phyloP scores from a whole-genome alignment of 2,329 filamentous ascomycete genomes.

The Neofusicoccum kwambonambiense region DNA sequence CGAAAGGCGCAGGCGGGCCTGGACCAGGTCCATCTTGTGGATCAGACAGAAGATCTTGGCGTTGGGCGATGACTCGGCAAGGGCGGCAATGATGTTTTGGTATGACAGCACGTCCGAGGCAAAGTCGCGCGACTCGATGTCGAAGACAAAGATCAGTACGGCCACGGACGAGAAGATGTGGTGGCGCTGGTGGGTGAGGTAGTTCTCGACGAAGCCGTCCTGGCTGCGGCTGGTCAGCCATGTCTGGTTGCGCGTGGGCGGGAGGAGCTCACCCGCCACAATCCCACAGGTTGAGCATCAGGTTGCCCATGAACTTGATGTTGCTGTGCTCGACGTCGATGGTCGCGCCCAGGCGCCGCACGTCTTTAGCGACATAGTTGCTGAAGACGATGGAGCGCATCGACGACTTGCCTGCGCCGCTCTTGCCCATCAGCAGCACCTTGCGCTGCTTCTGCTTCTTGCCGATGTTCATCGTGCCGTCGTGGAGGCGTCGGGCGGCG shows the following conservation, averaged over 20 bases:
- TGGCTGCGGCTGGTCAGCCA: constrained; percentile 56
- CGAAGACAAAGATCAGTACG: constrained; percentile 98
- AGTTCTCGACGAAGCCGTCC: constrained; percentile 98
- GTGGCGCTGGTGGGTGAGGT: constrained; percentile 89
- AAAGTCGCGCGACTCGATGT: constrained; percentile 94
- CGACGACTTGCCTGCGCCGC: constrained; percentile 93
- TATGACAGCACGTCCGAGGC: constrained; percentile 92
- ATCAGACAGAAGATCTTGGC: constrained; percentile 92
- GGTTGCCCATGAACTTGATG: constrained; percentile 97
- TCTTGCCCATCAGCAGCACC: constrained; percentile 73
- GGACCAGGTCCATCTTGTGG: constrained; percentile 98
- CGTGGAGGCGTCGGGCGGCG: not conserved
- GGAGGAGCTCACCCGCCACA: constrained; percentile 69
- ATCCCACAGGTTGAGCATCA: constrained; percentile 97
- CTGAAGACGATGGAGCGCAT: constrained; percentile 99
- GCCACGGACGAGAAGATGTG: constrained; percentile 97
- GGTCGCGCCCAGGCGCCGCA: constrained; percentile 85
- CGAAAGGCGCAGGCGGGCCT: constrained; percentile 71
- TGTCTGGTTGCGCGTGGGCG: not conserved
- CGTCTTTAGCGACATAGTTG: constrained; percentile 97
- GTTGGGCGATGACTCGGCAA: constrained; percentile 76
- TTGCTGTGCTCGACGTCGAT: constrained; percentile 98
- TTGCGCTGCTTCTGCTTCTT: constrained; percentile 56
- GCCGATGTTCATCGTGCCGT: constrained; percentile 33
- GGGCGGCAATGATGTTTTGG: constrained; percentile 81